Evolutionary conservation across 768 basidiomycete species (phyloP).

Genomic region (Hypsizygus marmoreus): DNA sequence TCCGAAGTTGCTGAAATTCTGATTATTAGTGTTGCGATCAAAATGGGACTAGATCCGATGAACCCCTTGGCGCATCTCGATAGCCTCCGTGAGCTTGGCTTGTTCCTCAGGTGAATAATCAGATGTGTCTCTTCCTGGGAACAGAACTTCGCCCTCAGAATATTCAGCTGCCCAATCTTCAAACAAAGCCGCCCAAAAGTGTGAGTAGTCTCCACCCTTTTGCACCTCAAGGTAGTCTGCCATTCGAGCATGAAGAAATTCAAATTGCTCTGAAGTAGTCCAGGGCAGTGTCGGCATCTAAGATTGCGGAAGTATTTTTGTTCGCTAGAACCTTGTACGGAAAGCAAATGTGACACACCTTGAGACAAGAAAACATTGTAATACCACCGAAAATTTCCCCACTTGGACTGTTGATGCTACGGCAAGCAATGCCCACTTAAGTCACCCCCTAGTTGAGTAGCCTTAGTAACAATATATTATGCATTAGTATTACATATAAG

Average conservation of each 20-base stretch:
- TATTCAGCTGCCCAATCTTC: too few species aligned
- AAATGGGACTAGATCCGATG: not conserved
- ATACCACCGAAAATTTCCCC: not conserved
- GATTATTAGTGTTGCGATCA: not conserved
- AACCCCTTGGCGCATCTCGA: too few species aligned
- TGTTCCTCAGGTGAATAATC: not conserved
- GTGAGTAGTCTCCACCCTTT: too few species aligned
- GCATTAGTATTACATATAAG: too few species aligned
- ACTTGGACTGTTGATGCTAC: not conserved
- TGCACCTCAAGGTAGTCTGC: not conserved
- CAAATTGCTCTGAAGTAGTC: not conserved
- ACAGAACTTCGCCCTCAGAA: not conserved
- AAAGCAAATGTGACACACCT: not conserved
- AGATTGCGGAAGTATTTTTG: too few species aligned
- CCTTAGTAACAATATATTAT: too few species aligned
- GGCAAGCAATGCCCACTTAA: too few species aligned
- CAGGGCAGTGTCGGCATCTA: not conserved
- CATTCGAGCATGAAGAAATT: not conserved
- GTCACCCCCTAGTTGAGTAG: too few species aligned
- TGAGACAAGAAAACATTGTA: not conserved
- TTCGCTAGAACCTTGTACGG: not conserved
- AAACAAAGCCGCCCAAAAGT: too few species aligned
- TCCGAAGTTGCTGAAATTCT: constrained; percentile 1
- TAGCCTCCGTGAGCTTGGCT: too few species aligned
- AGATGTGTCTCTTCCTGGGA: not conserved